A percentile compares a stretch with the other conserved stretches of the same genome.
Conservation (phyloP, 1,284 basidiomycete genomes). For the Naganishia sp. region DNA sequence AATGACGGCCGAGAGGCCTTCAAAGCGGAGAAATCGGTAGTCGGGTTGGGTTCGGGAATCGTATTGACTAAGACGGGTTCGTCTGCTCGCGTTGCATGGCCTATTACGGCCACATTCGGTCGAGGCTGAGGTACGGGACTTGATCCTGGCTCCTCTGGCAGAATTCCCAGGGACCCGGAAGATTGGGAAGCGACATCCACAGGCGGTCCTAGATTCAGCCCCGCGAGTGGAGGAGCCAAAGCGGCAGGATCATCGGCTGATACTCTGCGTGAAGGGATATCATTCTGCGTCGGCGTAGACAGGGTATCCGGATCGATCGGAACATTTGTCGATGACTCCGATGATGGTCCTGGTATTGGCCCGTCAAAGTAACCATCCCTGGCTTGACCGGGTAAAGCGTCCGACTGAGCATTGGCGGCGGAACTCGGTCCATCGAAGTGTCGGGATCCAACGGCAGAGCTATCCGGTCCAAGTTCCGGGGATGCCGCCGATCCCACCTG, state of each 20-base stretch:
- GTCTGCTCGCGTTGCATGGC: constrained; percentile 9
- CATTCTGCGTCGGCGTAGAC: background rate
- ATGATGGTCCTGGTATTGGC: too few species aligned
- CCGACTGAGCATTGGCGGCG: too few species aligned
- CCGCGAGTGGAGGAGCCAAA: constrained; percentile 4
- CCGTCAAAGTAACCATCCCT: too few species aligned
- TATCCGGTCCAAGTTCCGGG: too few species aligned
- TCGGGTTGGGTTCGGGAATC: constrained; percentile 2
- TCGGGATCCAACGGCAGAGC: too few species aligned
- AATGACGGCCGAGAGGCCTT: constrained; percentile 17
- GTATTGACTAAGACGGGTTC: constrained; percentile 11
- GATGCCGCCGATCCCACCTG: background rate
- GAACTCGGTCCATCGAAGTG: background rate
- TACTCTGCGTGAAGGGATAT: background rate
- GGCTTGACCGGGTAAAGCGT: too few species aligned
- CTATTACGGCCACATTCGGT: background rate
- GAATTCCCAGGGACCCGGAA: background rate
- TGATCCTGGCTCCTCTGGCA: background rate
- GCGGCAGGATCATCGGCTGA: background rate
- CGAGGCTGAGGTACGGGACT: background rate
- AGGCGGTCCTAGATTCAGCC: background rate
- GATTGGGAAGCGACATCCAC: background rate
- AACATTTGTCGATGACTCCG: too few species aligned
- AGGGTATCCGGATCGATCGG: too few species aligned
- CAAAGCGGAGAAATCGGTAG: background rate